Percentiles rank a stretch among this genome's conserved stretches.
Evolutionary conservation across 768 basidiomycete genomes (phyloP).

Genomic region (Rhodotorula babjevae): DNA sequence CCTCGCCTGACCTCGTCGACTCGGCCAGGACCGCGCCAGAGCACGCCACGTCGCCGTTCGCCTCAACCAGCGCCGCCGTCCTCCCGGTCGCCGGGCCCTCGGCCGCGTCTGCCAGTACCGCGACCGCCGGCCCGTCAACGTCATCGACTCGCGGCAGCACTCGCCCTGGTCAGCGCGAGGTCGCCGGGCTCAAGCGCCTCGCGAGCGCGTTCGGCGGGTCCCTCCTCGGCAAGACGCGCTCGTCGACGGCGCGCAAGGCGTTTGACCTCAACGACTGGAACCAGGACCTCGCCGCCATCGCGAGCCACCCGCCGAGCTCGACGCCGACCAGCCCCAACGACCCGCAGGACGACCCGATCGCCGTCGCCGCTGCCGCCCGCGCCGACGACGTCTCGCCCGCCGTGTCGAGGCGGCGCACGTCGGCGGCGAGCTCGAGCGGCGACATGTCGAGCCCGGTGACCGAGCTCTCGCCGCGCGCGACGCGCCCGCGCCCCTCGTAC

Average conservation of each 20-base stretch:
- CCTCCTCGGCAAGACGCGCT: slow-evolving; percentile 20
- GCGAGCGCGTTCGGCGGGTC: slow-evolving; percentile 18
- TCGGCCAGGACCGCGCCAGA: not conserved
- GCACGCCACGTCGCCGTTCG: slow-evolving; percentile 3
- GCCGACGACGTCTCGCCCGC: not conserved
- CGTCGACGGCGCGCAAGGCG: slow-evolving; percentile 29
- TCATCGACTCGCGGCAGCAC: slow-evolving; percentile 14
- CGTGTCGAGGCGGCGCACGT: not conserved
- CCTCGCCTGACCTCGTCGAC: not conserved
- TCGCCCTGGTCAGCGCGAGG: slow-evolving; percentile 12
- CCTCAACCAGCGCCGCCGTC: not conserved
- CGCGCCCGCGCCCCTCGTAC: slow-evolving; percentile 9
- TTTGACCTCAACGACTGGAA: slow-evolving; percentile 39
- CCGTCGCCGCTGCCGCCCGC: not conserved
- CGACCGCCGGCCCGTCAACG: not conserved
- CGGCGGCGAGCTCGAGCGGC: slow-evolving; percentile 1
- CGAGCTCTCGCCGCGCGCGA: slow-evolving; percentile 16
- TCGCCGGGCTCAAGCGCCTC: slow-evolving; percentile 30
- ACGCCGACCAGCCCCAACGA: slow-evolving; percentile 21
- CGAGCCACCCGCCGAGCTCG: slow-evolving; percentile 31
- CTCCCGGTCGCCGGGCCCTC: not conserved
- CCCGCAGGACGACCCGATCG: not conserved
- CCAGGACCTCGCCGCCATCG: slow-evolving; percentile 34
- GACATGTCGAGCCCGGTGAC: slow-evolving; percentile 33
- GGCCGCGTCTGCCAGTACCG: no score